Conservation (phyloP, 305 asterid species). For the Fraxinus albicans region DNA sequence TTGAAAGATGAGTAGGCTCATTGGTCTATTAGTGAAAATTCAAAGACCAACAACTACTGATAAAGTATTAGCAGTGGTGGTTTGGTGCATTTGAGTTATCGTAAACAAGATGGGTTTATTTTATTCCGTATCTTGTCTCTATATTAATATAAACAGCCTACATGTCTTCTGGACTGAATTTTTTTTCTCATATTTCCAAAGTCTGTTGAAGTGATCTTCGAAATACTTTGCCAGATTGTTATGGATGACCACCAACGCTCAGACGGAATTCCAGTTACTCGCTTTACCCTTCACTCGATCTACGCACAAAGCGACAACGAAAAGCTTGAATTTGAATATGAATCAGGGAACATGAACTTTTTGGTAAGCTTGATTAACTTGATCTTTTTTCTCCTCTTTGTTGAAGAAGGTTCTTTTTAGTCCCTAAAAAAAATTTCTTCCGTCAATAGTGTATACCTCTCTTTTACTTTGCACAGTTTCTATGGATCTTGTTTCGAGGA, state of each 20-base stretch:
- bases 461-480: conserved; percentile 4
- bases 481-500: background rate
- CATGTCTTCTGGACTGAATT: background rate
- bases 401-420: conserved; percentile 9
- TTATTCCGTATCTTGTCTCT: background rate
- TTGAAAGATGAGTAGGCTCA: background rate
- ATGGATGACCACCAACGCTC: conserved; percentile 96
- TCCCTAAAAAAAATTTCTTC: background rate
- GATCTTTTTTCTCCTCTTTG: conserved; percentile 1
- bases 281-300: conserved; percentile 79
- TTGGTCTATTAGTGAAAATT: background rate
- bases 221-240: conserved; percentile 65
- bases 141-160: background rate
- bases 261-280: conserved; percentile 93
- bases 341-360: conserved; percentile 89
- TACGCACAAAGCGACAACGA: conserved; percentile 85
- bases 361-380: conserved; percentile 48
- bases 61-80: background rate
- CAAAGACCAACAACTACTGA: background rate
- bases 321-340: conserved; percentile 95
- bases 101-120: background rate
- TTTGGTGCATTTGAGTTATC: background rate
- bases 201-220: background rate
- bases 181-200: conserved; percentile 8
- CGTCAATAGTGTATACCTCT: background rate